These are phyloP conservation scores for Paraphaeosphaeria sporulosa DNA, from an alignment of 2,329 filamentous ascomycete genomes.

Conservation along the genomic window DNA sequence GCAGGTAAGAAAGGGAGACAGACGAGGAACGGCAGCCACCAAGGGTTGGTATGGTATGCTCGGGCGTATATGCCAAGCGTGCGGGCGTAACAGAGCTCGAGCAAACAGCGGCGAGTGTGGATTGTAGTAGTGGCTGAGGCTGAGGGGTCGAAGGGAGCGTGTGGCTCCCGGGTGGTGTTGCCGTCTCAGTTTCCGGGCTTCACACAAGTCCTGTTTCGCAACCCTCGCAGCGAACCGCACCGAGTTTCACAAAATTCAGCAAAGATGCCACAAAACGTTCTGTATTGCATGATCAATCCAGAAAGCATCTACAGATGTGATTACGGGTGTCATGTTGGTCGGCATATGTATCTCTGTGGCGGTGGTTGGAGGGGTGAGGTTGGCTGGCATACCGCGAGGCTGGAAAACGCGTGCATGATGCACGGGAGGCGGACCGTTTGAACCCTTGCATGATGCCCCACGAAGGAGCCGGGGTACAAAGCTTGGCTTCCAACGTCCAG, in stretches of 20 bases:
- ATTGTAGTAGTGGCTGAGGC: slow-evolving; percentile 3
- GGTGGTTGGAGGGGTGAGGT: slow-evolving; percentile 18
- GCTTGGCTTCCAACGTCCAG: slow-evolving; percentile 14
- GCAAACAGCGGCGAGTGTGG: background rate
- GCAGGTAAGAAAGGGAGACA: background rate
- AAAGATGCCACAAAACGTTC: background rate
- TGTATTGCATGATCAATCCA: background rate
- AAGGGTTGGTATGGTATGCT: background rate
- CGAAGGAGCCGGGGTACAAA: slow-evolving; percentile 8
- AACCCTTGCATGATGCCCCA: slow-evolving; percentile 16
- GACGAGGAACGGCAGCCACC: background rate
- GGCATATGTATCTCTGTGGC: background rate
- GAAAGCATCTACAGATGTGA: background rate
- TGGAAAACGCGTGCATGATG: slow-evolving; percentile 15
- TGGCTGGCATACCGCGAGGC: slow-evolving; percentile 25
- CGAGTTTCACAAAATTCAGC: background rate
- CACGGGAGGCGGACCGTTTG: slow-evolving; percentile 11
- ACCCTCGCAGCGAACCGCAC: background rate
- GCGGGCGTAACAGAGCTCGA: background rate
- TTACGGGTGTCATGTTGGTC: background rate
- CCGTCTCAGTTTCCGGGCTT: slow-evolving; percentile 1
- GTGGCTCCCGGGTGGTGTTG: background rate
- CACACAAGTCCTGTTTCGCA: slow-evolving; percentile 4
- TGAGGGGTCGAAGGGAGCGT: background rate
- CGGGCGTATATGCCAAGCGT: background rate